These are phyloP conservation scores for Saccharum spontaneum DNA, from an alignment of 176 grass and related monocot species.

Conservation along the genomic window DNA sequence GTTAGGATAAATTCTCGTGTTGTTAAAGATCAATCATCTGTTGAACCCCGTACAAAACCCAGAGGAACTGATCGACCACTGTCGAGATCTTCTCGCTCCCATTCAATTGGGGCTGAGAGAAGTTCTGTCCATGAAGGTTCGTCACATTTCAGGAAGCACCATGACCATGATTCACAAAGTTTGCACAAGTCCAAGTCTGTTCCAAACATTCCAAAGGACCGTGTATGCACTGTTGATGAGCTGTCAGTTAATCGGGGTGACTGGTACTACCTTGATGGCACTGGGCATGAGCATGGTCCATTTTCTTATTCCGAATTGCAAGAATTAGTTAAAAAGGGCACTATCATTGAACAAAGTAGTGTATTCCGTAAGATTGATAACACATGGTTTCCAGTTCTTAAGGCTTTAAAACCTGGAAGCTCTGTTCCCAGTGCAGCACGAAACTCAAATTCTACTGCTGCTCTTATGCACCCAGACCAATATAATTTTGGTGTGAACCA, in stretches of 20 bases:
- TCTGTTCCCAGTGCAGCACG: constrained; percentile 23
- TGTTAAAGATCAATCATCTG: constrained; percentile 62
- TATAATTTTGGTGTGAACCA: constrained; percentile 29
- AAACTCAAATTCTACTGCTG: constrained; percentile 38
- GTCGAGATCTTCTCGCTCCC: constrained; percentile 70
- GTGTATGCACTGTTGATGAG: constrained; percentile 79
- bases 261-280: constrained; percentile 94
- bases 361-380: constrained; percentile 95
- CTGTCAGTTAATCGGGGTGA: constrained; percentile 76
- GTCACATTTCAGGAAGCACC: constrained; percentile 64
- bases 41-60: constrained; percentile 55
- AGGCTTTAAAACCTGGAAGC: constrained; percentile 49
- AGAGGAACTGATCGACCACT: constrained; percentile 57
- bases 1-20: constrained; percentile 91
- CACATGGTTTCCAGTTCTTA: constrained; percentile 88
- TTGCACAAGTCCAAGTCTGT: constrained; percentile 70
- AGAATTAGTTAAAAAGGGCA: constrained; percentile 69
- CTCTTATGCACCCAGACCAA: constrained; percentile 30
- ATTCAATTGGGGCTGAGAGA: constrained; percentile 67
- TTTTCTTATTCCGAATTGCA: constrained; percentile 87
- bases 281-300: constrained; percentile 86
- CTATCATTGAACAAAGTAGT: constrained; percentile 75
- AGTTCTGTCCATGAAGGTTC: constrained; percentile 67
- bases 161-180: constrained; percentile 65
- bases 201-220: constrained; percentile 77